Evolutionary conservation across 345 rosid species (phyloP), one percentile per base, ranked within the genome.

Genomic region (Arabis hirsuta): DNA sequence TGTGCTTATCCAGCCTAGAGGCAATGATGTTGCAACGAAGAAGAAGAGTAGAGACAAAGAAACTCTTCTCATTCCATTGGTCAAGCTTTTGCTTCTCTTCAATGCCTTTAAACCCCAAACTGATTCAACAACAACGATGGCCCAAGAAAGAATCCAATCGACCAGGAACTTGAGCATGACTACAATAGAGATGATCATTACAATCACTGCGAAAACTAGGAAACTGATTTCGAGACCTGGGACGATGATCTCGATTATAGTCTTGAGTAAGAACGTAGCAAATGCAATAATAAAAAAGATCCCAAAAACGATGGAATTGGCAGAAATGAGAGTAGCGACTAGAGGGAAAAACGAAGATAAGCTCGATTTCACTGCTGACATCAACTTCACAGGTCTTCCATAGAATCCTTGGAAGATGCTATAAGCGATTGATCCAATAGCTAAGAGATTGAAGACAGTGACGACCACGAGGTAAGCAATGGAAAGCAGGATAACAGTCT

Each of bases 351-450:
- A 85, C 11, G 86, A 85, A 43, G 70, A n/a, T 54, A 79, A 62
- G 67, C 84, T 78, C n/a, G 98, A 89, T 55, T 65, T 79, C 65
- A 90, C 71, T 2, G 97, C 82, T 8, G 90, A 76, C 16, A 65
- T 10, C 2, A 93, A 78, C 76, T 82, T 89, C 59, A 90, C 92
- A 26, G 98, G 98, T 48, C 96, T 78, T 51, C 96, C 97, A 42
- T 87, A 89, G 81, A 90, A 93, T 3, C 91, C 96, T 3, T 86
- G 90, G 54, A 83, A 54, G 10, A 86, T 84, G 62, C 94, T 86
- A 78, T 79, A 79, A 57, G 90, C 79, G 81, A 90, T 80, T 42
- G 97, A 89, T 7, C 86, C 90, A 34, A 71, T 50, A 26, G 89
- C 89, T 39, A 77, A 73, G 73, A 82, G 76, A 8, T 80, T 65